These are phyloP conservation scores for Eragrostis tef DNA, from an alignment of 202 grass and related monocot genomes.

Conservation along the genomic window DNA sequence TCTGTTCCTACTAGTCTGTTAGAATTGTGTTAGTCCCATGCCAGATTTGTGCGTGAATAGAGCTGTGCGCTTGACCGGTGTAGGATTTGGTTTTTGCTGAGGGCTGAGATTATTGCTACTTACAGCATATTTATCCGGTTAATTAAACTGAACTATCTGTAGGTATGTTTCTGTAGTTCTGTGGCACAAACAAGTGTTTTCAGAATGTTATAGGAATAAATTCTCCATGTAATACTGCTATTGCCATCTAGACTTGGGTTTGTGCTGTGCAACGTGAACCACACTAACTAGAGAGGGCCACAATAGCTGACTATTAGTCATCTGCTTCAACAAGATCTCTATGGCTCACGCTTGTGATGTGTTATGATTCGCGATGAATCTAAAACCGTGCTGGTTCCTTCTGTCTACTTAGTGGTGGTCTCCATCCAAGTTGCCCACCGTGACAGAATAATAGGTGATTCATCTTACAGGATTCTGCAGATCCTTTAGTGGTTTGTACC, in stretches of 20 bases:
- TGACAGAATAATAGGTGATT: too few relatives aligned
- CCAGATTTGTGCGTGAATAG: neutral
- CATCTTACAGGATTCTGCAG: neutral
- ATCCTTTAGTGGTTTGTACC: neutral
- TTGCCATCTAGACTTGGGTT: neutral
- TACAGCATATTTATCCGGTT: neutral
- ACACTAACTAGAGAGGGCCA: neutral
- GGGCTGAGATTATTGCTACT: neutral
- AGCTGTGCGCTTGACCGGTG: neutral
- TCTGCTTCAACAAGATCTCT: neutral
- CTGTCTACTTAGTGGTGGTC: conserved; percentile 21
- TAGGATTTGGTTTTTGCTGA: neutral
- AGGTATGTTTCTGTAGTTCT: neutral
- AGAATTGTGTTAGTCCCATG: conserved; percentile 4
- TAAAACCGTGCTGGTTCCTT: conserved; percentile 13
- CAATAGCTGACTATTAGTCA: neutral
- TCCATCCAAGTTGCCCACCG: conserved; percentile 41
- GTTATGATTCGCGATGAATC: neutral
- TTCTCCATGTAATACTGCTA: conserved; percentile 1
- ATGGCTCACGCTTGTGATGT: neutral
- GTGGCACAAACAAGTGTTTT: neutral
- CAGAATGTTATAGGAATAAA: neutral
- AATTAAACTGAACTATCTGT: neutral
- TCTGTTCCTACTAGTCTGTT: neutral
- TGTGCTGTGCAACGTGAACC: neutral